phyloP scores from a whole-genome alignment of 169 alveolate species.

The Cryptosporidium ubiquitum region DNA sequence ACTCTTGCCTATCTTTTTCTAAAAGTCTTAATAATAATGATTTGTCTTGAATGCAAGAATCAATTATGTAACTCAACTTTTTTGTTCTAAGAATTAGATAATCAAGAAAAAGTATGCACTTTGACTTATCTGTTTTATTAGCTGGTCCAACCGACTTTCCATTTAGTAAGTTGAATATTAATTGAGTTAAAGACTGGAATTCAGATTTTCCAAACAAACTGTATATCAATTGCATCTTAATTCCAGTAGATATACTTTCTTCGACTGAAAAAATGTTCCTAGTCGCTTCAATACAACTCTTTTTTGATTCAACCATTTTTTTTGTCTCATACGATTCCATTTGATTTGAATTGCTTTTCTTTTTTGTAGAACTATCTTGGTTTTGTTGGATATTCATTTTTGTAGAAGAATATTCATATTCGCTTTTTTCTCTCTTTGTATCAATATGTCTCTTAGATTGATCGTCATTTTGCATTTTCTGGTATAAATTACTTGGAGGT shows the following conservation, averaged over 20 bases:
- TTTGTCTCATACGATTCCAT: neutral
- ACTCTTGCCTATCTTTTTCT: neutral
- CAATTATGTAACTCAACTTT: slow-evolving; percentile 14
- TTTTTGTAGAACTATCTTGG: neutral
- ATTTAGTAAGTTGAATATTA: slow-evolving; percentile 7
- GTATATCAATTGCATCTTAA: slow-evolving; percentile 20
- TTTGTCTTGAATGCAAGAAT: neutral
- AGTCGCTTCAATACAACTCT: neutral
- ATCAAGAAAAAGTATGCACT: slow-evolving; percentile 38
- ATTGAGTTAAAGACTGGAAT: slow-evolving; percentile 11
- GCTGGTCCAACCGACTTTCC: neutral
- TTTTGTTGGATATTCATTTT: neutral
- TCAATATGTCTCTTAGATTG: neutral
- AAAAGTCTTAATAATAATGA: neutral
- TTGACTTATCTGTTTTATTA: neutral
- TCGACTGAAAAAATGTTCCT: slow-evolving; percentile 6
- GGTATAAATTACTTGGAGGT: neutral
- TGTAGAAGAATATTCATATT: neutral
- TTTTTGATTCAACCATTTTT: neutral
- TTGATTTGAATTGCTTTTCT: neutral
- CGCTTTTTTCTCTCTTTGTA: neutral
- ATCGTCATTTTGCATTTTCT: neutral
- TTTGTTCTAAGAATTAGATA: slow-evolving; percentile 11
- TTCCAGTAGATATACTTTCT: slow-evolving; percentile 36
- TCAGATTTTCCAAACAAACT: slow-evolving; percentile 50